Evolutionary conservation across 306 rosid species (phyloP).

Genomic region (Ammopiptanthus mongolicus): DNA sequence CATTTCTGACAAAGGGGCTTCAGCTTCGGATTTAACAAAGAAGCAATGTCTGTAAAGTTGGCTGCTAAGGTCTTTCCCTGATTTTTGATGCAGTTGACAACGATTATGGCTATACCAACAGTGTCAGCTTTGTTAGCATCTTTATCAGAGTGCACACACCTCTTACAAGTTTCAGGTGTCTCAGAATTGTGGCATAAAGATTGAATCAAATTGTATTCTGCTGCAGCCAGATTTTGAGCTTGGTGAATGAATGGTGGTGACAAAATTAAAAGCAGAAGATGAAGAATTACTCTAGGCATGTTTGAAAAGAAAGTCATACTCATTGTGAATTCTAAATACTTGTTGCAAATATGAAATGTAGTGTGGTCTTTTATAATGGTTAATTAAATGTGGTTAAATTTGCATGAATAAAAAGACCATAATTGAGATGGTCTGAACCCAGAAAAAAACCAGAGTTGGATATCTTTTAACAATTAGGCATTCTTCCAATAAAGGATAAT

Average conservation of each 20-base stretch:
- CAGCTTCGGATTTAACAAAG: no score
- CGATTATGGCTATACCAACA: not conserved
- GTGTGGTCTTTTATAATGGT: not conserved
- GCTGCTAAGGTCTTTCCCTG: not conserved
- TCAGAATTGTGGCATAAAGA: not conserved
- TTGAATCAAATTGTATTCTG: not conserved
- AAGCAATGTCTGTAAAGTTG: not conserved
- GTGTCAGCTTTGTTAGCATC: not conserved
- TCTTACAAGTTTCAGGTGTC: conserved; percentile 7
- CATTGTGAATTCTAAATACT: not conserved
- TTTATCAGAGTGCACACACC: not conserved
- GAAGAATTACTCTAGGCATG: not conserved
- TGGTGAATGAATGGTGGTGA: not conserved
- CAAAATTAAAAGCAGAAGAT: not conserved
- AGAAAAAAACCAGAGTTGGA: not conserved
- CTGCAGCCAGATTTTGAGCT: not conserved
- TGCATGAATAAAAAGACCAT: not conserved
- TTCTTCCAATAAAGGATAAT: not conserved
- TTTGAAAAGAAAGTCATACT: not conserved
- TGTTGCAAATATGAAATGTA: not conserved
- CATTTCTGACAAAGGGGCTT: not conserved
- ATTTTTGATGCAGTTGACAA: not conserved
- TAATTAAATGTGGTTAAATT: not conserved
- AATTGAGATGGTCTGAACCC: not conserved
- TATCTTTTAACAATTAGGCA: not conserved